Evolutionary conservation across 306 rosid species (phyloP).

Genomic region (Cicer judaicum): DNA sequence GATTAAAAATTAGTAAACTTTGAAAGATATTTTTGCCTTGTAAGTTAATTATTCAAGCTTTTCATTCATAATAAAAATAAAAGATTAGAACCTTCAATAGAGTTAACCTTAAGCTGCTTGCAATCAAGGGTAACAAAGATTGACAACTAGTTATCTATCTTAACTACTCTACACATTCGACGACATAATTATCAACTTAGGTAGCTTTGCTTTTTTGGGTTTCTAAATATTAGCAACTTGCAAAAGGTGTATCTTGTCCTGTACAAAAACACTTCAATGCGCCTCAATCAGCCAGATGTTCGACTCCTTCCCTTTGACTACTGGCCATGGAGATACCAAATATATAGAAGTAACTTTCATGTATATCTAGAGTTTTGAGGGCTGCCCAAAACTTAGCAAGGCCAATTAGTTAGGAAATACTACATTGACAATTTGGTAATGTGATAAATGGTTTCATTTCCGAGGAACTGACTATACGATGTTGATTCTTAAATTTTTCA

Average conservation of each 20-base stretch:
- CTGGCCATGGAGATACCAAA: neutral
- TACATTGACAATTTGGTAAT: constrained; percentile 7
- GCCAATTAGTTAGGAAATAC: neutral
- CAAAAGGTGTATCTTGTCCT: neutral
- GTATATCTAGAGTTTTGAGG: neutral
- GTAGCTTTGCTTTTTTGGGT: constrained; percentile 12
- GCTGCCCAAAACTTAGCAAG: constrained; percentile 1
- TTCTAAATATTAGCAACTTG: neutral
- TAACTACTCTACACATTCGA: neutral
- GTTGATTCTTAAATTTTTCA: constrained; percentile 54
- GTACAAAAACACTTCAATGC: neutral
- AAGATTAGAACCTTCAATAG: constrained; percentile 11
- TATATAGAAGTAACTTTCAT: constrained; percentile 9
- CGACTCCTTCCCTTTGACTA: too few species aligned
- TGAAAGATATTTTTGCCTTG: neutral
- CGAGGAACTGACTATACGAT: constrained; percentile 20
- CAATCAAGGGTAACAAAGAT: neutral
- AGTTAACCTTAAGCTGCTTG: constrained; percentile 9
- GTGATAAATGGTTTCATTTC: constrained; percentile 20
- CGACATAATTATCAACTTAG: constrained; percentile 1
- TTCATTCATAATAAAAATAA: neutral
- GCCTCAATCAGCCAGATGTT: neutral
- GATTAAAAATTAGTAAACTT: neutral
- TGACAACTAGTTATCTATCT: neutral
- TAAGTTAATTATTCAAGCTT: constrained; percentile 4